Conservation (phyloP, 2,329 filamentous ascomycete species). For the Paecilomyces sp. region DNA sequence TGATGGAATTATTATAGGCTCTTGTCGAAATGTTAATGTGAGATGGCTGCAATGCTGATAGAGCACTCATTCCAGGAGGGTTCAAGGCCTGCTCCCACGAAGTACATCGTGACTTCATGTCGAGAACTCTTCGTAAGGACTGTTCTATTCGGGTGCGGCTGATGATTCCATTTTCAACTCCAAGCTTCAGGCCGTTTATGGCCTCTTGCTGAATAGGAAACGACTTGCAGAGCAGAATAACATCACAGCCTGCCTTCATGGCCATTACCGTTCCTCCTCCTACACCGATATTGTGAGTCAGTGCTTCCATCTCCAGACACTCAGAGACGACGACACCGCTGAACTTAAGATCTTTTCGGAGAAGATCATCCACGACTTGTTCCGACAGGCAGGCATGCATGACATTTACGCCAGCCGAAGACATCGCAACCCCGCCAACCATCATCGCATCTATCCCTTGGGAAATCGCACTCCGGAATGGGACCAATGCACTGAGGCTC, state of each 20-base stretch:
- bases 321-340: constrained; percentile 90
- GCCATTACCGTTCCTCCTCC: constrained; percentile 97
- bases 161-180: constrained; percentile 85
- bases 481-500: constrained; percentile 82
- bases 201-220: constrained; percentile 87
- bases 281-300: constrained; percentile 94
- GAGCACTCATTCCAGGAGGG: constrained; percentile 67
- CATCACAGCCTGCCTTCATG: constrained; percentile 89
- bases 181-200: constrained; percentile 80
- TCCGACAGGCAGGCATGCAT: constrained; percentile 92
- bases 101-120: constrained; percentile 76
- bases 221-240: constrained; percentile 80
- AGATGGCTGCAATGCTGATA: constrained; percentile 73
- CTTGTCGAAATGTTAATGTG: constrained; percentile 75
- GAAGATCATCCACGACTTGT: constrained; percentile 82
- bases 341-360: constrained; percentile 84
- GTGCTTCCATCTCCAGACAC: constrained; percentile 91
- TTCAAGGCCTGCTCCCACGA: constrained; percentile 90
- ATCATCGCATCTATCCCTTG: constrained; percentile 91
- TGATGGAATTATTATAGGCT: constrained; percentile 89
- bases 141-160: constrained; percentile 70
- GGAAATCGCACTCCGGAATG: constrained; percentile 82
- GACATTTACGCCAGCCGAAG: constrained; percentile 84
- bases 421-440: constrained; percentile 88
- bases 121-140: constrained; percentile 70